Percentiles rank a stretch among this genome's conserved stretches.
Conservation (phyloP, 2,329 filamentous ascomycete species). For the Talaromyces islandicus region DNA sequence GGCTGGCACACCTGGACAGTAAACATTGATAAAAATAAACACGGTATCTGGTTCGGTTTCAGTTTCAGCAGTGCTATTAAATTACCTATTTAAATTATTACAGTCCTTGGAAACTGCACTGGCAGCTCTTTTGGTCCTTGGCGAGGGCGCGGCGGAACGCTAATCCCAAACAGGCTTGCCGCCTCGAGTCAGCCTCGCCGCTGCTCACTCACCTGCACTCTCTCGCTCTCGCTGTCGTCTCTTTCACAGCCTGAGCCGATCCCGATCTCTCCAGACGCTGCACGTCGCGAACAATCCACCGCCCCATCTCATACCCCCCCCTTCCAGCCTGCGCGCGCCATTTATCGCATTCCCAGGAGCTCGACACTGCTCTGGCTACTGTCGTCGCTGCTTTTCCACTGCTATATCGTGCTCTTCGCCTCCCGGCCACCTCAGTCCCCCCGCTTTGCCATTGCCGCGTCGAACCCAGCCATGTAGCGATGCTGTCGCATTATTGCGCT, state of each 20-base stretch:
- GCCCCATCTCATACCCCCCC: too few relatives aligned
- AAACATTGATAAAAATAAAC: background rate
- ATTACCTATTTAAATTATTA: too few relatives aligned
- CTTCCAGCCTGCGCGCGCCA: too few relatives aligned
- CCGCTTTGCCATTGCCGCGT: background rate
- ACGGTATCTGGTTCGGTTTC: too few relatives aligned
- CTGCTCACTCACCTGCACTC: background rate
- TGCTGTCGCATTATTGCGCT: constrained; percentile 12
- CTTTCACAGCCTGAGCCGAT: background rate
- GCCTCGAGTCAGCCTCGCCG: background rate
- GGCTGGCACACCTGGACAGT: background rate
- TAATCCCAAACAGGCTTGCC: background rate
- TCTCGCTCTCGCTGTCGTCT: background rate
- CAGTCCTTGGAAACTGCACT: too few relatives aligned
- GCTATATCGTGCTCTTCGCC: background rate
- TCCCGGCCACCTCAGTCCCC: background rate
- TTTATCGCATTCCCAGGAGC: background rate
- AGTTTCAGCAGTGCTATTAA: too few relatives aligned
- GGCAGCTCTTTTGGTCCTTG: too few relatives aligned
- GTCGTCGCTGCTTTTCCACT: background rate
- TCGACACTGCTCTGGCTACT: background rate
- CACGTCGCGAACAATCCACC: background rate
- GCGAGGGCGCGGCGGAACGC: background rate
- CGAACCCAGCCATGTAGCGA: constrained; percentile 10
- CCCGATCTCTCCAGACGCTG: background rate